A percentile compares a stretch with the other conserved stretches of the same genome.
These are phyloP conservation scores for Myxozyma mucilagina DNA, from an alignment of 805 yeast species.

Conservation along the genomic window DNA sequence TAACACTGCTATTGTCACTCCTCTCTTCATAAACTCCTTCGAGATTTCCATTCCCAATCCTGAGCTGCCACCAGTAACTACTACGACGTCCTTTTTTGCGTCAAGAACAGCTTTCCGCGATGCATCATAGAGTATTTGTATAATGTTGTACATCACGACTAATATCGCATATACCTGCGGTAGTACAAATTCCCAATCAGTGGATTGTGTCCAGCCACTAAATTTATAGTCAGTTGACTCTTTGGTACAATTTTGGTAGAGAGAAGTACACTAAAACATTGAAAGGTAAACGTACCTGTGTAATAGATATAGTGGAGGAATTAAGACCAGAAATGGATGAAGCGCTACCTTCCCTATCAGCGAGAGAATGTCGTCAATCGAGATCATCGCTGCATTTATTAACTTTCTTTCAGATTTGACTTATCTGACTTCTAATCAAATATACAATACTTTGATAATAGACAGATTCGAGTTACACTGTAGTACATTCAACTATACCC, in stretches of 20 bases:
- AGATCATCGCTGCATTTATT: too few species aligned
- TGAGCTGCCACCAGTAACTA: constrained; percentile 80
- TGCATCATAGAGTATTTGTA: background rate
- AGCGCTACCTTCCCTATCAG: background rate
- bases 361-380: constrained; percentile 2
- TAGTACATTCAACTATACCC: too few species aligned
- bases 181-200: constrained; percentile 4
- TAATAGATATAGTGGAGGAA: background rate
- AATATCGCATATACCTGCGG: constrained; percentile 19
- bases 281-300: background rate
- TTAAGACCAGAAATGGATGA: background rate
- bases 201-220: background rate
- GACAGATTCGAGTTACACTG: too few species aligned
- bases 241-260: background rate
- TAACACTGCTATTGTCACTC: constrained; percentile 59
- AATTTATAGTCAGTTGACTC: too few species aligned
- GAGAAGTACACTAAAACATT: background rate
- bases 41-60: constrained; percentile 78
- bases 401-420: background rate
- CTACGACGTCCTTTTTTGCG: constrained; percentile 54
- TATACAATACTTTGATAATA: background rate
- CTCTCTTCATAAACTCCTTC: constrained; percentile 44
- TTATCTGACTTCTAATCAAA: background rate
- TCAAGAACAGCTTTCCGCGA: constrained; percentile 1
- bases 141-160: constrained; percentile 12